These are phyloP conservation scores for Salvia splendens DNA, from an alignment of 257 asterid genomes.

Conservation along the genomic window DNA sequence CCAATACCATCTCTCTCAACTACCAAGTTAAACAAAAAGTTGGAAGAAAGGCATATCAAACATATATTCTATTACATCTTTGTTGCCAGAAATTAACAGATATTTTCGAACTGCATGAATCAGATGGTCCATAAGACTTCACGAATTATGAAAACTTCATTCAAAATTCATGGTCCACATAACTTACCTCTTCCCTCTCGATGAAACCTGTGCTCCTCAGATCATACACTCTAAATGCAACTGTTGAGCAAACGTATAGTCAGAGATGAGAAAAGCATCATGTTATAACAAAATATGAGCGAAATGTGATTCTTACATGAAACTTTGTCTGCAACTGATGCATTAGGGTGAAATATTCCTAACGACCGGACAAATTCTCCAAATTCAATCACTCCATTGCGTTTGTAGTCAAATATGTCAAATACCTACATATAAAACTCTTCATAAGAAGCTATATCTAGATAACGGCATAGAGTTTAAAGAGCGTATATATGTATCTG, in stretches of 20 bases:
- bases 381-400: constrained; percentile 80
- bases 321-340: constrained; percentile 59
- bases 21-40: constrained; percentile 36
- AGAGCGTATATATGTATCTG: neutral
- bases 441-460: neutral
- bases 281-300: neutral
- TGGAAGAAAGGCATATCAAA: too few relatives aligned
- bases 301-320: constrained; percentile 52
- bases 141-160: neutral
- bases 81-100: neutral
- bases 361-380: constrained; percentile 88
- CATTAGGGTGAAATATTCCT: constrained; percentile 80
- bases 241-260: constrained; percentile 41
- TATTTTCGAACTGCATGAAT: neutral
- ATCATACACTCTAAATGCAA: constrained; percentile 83
- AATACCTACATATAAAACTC: constrained; percentile 51
- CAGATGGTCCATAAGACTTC: neutral
- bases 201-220: constrained; percentile 76
- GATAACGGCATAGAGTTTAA: neutral
- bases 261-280: constrained; percentile 2
- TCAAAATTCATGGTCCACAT: neutral
- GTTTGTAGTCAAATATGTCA: constrained; percentile 72
- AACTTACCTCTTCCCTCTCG: constrained; percentile 71
- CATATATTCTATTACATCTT: neutral
- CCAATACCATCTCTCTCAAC: constrained; percentile 91